phyloP scores from a whole-genome alignment of 805 yeast species.

The Saccharomycopsis malanga region DNA sequence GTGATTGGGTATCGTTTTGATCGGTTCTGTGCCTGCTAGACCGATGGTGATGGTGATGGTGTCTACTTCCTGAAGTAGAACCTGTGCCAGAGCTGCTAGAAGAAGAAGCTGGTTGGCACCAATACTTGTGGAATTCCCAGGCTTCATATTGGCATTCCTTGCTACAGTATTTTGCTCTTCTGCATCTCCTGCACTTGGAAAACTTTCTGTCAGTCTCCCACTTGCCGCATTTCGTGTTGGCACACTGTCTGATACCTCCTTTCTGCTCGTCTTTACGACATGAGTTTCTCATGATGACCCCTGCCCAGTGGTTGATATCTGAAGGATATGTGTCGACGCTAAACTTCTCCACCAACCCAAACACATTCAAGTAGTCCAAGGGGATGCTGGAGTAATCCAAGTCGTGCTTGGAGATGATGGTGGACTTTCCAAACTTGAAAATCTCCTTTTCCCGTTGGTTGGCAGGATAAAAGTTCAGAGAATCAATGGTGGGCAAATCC shows the following conservation, averaged over 20 bases:
- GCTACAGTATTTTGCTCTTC: slow-evolving; percentile 90
- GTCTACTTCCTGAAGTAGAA: neutral
- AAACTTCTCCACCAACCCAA: slow-evolving; percentile 88
- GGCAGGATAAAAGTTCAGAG: slow-evolving; percentile 7
- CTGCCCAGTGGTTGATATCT: slow-evolving; percentile 93
- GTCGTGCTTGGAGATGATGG: slow-evolving; percentile 33
- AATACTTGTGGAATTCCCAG: slow-evolving; percentile 88
- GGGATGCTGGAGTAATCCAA: slow-evolving; percentile 38
- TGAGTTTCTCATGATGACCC: slow-evolving; percentile 94
- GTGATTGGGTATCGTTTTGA: too few relatives aligned
- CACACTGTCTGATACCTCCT: slow-evolving; percentile 93
- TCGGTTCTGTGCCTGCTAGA: slow-evolving; percentile 5
- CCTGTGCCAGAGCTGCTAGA: slow-evolving; percentile 13
- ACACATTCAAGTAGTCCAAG: slow-evolving; percentile 54
- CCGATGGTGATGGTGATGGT: neutral
- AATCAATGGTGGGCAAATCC: slow-evolving; percentile 17
- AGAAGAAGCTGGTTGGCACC: slow-evolving; percentile 65
- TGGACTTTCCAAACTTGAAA: slow-evolving; percentile 38
- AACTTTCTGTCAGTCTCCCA: slow-evolving; percentile 91
- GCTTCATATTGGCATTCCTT: slow-evolving; percentile 86
- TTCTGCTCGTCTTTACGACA: slow-evolving; percentile 82
- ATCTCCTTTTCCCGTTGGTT: slow-evolving; percentile 23
- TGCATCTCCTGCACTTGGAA: slow-evolving; percentile 91
- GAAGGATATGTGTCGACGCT: slow-evolving; percentile 61
- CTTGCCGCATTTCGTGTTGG: slow-evolving; percentile 83